Evolutionary conservation across 208 protist genomes (phyloP), one percentile per base, ranked within the genome.

Genomic region (Acanthamoeba culbertsoni): DNA sequence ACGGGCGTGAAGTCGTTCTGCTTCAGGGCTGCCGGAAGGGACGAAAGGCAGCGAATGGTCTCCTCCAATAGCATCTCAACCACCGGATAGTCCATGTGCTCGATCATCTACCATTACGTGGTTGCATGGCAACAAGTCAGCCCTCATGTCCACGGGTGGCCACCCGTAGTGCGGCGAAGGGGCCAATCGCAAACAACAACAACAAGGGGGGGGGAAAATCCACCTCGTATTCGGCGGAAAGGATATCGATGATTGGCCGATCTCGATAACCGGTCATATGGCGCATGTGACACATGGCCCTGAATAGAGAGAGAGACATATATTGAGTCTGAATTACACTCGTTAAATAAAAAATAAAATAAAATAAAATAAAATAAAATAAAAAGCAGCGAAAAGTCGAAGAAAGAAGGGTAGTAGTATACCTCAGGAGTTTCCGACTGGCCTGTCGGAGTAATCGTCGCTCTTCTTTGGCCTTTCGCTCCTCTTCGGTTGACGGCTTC

Each of bases 1-100:
- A 79, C 68, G 23, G 68, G 68, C 42, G 68, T 79, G 68, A 79
- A 79, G 68, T 79, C 68, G 37, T 79, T 79, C 68, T 79, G 68
- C 68, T 79, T 79, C 37, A 79, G 68, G 16, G 68, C 37, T 20
- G 28, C 20, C 37, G 68, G 68, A 40, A 79, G 68, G 1, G 68
- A 43, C 37, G 40, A 2, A n/a, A 79, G 68, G 42, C 68, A 79
- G 12, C 68, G 68, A 20, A 79, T 79, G 1, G 68, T 79, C 42
- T 79, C 68, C 68, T 79, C 68, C 6, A 79, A 40, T 18, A 79
- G 40, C 68, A 79, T 79, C 68, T 79, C 68, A 33, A 79, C 68
- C 20, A 79, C 68, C 16, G 68, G 68, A 40, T 79, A 79, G 68
- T 79, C 68, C 68, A 79, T 79, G 23, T 79, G 68, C 68, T 79